Base-by-base conservation (phyloP, 805 yeast species). In the Cyberlindnera xylosilytica region DNA sequence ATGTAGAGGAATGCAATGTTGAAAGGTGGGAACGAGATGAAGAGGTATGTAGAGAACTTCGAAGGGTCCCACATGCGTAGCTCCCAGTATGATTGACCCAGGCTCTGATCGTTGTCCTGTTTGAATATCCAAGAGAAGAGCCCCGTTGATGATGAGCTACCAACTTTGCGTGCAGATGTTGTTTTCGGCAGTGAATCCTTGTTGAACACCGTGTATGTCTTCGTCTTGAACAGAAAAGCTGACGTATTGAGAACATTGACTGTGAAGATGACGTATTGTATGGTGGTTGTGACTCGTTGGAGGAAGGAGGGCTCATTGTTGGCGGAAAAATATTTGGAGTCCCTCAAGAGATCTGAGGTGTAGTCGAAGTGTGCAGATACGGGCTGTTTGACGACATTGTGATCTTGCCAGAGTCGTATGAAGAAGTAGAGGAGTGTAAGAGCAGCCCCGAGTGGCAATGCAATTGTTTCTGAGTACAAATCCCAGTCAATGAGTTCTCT, bases 21-120 rank as follows among this genome's bases (percentile, higher is more conserved):
- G 9, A 79, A 56, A 0, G 95, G 93, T 7, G 87, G 79, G 48
- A 79, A 79, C 1, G 76, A 60, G 3, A 76, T 66, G 22, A 76
- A 69, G 2, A 83, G 51, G 36, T 67, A 62, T 6, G 83, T 64
- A 24, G 70, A 70, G 56, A 82, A 80, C 48, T 68, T 68, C 0
- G 83, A 72, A 0, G 91, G 91, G 33, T 69, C 67, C 95, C 95
- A 85, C 38, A 83, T 73, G 16, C 63, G 64, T 32, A 85, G 58
- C 44, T 76, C 74, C 78, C 83, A 83, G 26, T 72, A 70, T 17
- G 64, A 64, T 12, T n/a, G n/a, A n/a, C 50, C 61, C 2, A 49
- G 36, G 22, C 46, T 53, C 6, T 45, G 43, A 12, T 47, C 45
- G 3, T 47, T 34, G 13, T 23, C 12, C 23, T 26, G 33, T 23